Evolutionary conservation across 495 filamentous ascomycete species (phyloP).

Genomic region (Podospora bellae-mahoneyi): DNA sequence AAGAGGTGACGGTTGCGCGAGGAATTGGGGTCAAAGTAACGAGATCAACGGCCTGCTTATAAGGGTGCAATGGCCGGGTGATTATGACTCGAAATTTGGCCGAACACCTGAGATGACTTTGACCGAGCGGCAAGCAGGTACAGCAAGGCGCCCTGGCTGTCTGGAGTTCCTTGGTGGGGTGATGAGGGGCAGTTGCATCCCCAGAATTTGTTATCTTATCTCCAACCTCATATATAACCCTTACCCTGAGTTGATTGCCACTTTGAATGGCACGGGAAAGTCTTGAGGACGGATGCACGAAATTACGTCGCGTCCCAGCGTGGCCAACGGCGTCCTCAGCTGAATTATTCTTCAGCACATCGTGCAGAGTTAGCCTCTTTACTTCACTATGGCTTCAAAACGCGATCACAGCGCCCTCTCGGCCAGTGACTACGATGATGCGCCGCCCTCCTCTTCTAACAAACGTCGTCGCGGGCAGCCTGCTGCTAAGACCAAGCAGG

Average conservation of each 20-base stretch:
- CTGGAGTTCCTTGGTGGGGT: slow-evolving; percentile 23
- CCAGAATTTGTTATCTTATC: slow-evolving; percentile 5
- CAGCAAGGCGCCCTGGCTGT: background rate
- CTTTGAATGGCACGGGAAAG: background rate
- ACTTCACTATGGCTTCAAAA: slow-evolving; percentile 31
- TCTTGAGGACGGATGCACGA: background rate
- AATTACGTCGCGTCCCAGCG: background rate
- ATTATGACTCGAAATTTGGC: slow-evolving; percentile 15
- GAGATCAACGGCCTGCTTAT: background rate
- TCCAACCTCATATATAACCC: slow-evolving; percentile 5
- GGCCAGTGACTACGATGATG: slow-evolving; percentile 15
- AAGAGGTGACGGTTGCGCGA: slow-evolving; percentile 3
- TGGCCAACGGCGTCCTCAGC: background rate
- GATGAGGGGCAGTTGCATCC: slow-evolving; percentile 19
- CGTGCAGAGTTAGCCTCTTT: background rate
- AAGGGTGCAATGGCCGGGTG: background rate
- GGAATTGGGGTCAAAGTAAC: background rate
- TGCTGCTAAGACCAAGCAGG: slow-evolving; percentile 21
- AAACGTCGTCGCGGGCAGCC: slow-evolving; percentile 26
- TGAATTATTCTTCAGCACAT: background rate
- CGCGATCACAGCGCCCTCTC: slow-evolving; percentile 21
- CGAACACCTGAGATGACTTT: slow-evolving; percentile 17
- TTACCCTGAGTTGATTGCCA: slow-evolving; percentile 6
- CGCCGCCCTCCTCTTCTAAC: slow-evolving; percentile 24
- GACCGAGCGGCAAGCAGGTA: background rate